Base-by-base conservation (phyloP, 75 land plant species). In the Sequoia sempervirens region DNA sequence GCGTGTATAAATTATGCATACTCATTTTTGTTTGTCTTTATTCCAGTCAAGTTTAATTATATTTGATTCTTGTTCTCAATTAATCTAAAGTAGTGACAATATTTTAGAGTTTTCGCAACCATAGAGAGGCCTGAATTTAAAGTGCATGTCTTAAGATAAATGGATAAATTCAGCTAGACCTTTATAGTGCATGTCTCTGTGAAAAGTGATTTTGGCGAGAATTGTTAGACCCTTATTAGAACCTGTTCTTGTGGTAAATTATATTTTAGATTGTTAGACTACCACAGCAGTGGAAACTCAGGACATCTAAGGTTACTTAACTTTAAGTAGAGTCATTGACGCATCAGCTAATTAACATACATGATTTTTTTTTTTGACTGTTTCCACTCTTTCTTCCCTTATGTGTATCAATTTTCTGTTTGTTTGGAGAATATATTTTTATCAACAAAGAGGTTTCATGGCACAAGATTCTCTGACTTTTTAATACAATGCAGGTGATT, bases 401-500 rank as follows among this genome's bases (percentile, higher is more conserved):
- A 37, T 43, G 47, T 75, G 38, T 11, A 20, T 38, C 43, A 37
- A 75, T 75, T 75, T 75, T 23, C 2, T 78, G 10, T n/a, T 45
- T 43, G 15, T 78, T 45, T n/a, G 50, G 14, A 4, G 80, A 78
- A 40, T n/a, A 45, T 78, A 43, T 78, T 78, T 78, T 78, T 12
- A 20, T n/a, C 47, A 78, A 75, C 8, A 20, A 43, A 78, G 47
- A 43, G 28, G 30, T 17, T 45, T 45, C 46, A 2, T 7, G 38
- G 43, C n/a, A 75, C 41, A 23, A 75, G 26, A 75, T 75, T 75
- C 45, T 34, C 76, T 75, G 41, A 75, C 38, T 17, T 50, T 10
- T 75, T 18, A 38, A 75, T 75, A 45, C 50, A 43, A 72, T 89
- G 66, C 91, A 97, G 99, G 94, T 97, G 30, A 93, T 97, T 84